Conservation (phyloP, 208 protist genomes). For the Crithidia brevicula region DNA sequence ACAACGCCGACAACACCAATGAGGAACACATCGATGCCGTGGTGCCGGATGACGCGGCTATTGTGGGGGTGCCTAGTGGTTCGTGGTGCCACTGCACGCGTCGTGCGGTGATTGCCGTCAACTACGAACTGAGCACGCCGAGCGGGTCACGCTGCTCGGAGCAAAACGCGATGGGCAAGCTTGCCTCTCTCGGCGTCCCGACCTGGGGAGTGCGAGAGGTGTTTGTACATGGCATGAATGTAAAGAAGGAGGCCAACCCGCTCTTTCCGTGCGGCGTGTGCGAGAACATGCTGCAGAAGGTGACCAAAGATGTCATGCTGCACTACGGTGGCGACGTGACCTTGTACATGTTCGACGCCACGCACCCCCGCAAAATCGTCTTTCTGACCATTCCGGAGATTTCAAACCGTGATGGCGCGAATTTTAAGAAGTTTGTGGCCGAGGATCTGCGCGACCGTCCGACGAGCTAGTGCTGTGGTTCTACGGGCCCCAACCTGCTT, state of each 20-base stretch:
- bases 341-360: constrained; percentile 91
- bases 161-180: constrained; percentile 89
- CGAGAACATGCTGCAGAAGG: constrained; percentile 91
- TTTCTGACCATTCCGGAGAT: constrained; percentile 85
- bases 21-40: constrained; percentile 21
- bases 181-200: constrained; percentile 76
- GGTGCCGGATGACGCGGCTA: constrained; percentile 20
- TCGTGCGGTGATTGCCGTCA: constrained; percentile 74
- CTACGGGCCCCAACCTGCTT: too few relatives aligned
- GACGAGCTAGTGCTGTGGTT: background rate
- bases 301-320: constrained; percentile 70
- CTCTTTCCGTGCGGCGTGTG: constrained; percentile 92
- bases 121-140: constrained; percentile 92
- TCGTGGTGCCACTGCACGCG: constrained; percentile 84
- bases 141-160: constrained; percentile 90
- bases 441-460: constrained; percentile 51
- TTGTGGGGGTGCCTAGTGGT: constrained; percentile 41
- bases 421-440: constrained; percentile 81
- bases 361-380: constrained; percentile 74
- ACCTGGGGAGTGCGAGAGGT: constrained; percentile 84
- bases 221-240: constrained; percentile 81
- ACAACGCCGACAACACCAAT: constrained; percentile 12
- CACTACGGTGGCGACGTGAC: constrained; percentile 77
- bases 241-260: constrained; percentile 78
- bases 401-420: constrained; percentile 67